Conservation (phyloP, 768 basidiomycete species). For the Mycena vulgaris region DNA sequence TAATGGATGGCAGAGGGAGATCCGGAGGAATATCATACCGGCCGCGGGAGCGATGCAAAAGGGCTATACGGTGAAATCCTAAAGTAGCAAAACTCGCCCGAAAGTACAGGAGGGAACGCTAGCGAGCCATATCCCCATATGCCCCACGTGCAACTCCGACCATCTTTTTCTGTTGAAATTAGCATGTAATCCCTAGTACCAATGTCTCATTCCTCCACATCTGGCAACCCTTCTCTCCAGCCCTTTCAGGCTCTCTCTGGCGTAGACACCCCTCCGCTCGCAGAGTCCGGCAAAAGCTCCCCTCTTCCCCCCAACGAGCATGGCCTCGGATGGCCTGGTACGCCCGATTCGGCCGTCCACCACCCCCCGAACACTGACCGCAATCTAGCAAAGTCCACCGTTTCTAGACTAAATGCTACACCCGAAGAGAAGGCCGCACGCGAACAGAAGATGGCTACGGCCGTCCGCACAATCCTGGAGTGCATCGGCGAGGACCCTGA, state of each 20-base stretch:
- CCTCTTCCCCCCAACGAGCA: slow-evolving; percentile 57
- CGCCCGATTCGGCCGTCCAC: slow-evolving; percentile 39
- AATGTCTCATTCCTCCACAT: not conserved
- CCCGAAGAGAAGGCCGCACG: slow-evolving; percentile 79
- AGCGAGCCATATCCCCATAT: too few relatives aligned
- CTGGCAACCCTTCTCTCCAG: slow-evolving; percentile 9
- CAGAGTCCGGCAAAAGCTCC: slow-evolving; percentile 58
- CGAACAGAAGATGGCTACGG: slow-evolving; percentile 83
- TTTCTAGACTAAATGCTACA: slow-evolving; percentile 87
- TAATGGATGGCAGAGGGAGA: slow-evolving; percentile 62
- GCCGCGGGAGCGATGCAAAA: slow-evolving; percentile 61
- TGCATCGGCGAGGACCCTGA: slow-evolving; percentile 99
- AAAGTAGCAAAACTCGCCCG: slow-evolving; percentile 45
- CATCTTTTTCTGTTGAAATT: not conserved
- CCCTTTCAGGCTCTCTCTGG: slow-evolving; percentile 79
- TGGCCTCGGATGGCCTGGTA: slow-evolving; percentile 96
- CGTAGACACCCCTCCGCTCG: slow-evolving; percentile 66
- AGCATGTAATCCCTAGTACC: too few relatives aligned
- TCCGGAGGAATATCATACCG: slow-evolving; percentile 64
- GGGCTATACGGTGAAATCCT: not conserved
- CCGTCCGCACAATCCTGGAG: slow-evolving; percentile 93
- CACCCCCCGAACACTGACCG: slow-evolving; percentile 5
- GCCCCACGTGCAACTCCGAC: slow-evolving; percentile 10
- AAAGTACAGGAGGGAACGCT: not conserved
- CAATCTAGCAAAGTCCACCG: slow-evolving; percentile 87